phyloP scores from a whole-genome alignment of 345 rosid species.

The Nasturtium officinale region DNA sequence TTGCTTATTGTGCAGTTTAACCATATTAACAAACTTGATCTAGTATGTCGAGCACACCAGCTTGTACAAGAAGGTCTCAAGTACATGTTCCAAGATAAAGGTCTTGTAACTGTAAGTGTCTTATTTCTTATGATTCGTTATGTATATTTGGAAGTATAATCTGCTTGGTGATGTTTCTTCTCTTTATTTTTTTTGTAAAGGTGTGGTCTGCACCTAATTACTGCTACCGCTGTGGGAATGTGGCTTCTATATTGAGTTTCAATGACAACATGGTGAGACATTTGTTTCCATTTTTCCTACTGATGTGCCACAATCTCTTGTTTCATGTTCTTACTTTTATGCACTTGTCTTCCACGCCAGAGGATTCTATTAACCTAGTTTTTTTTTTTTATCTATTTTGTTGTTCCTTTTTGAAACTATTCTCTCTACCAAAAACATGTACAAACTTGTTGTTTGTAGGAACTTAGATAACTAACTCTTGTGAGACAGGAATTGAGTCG shows the following conservation, averaged over 20 bases:
- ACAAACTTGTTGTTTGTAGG: not conserved
- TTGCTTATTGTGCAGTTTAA: conserved; percentile 67
- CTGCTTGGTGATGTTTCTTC: conserved; percentile 38
- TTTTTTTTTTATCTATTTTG: not conserved
- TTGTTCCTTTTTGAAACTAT: not conserved
- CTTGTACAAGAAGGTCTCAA: conserved; percentile 99
- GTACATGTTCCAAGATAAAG: conserved; percentile 99
- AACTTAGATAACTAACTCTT: conserved; percentile 2
- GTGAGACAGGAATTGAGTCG: not conserved
- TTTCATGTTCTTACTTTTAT: conserved; percentile 3
- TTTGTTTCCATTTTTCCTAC: conserved; percentile 8
- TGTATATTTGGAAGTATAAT: conserved; percentile 14
- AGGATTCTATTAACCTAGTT: not conserved
- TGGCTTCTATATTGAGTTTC: conserved; percentile 97
- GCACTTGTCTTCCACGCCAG: not conserved
- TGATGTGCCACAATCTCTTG: not conserved
- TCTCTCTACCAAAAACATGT: not conserved
- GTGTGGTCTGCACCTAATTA: conserved; percentile 99
- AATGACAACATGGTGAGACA: conserved; percentile 88
- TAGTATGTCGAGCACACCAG: conserved; percentile 99
- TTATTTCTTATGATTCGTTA: not conserved
- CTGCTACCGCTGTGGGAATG: conserved; percentile 99
- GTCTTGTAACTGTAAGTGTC: conserved; percentile 87
- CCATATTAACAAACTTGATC: conserved; percentile 87
- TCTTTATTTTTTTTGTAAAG: conserved; percentile 48